Base-by-base conservation (phyloP, 495 filamentous ascomycete species). In the Durotheca rogersii region DNA sequence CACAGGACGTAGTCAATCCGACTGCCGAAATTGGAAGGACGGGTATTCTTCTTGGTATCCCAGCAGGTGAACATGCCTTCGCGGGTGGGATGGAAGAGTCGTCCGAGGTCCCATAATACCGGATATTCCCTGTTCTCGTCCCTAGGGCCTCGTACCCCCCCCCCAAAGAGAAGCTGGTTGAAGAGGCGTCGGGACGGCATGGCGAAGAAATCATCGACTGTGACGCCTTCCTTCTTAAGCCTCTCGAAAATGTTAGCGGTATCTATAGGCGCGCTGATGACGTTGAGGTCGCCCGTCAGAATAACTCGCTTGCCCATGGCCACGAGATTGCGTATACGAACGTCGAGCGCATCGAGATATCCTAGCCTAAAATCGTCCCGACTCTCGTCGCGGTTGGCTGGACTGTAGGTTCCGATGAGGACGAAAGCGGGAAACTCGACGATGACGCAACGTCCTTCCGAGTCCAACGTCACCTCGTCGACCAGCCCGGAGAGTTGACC, bases 401-500 rank as follows among this genome's bases (percentile, higher is more conserved):
- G 93, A 56, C 84, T 86, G 66, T 98, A 97, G 11, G 89, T 78
- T 9, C 92, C 93, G 32, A 98, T 82, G 2, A 98, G 75, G 14
- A 98, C 87, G 60, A 98, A 97, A 9, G 90, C 92, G 1, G 90
- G 89, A 59, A 98, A 96, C 60, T 98, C 93, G 2, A 98, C 77
- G n/a, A 96, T 73, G 4, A 96, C 81, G 58, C 89, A 91, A 30
- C 93, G 84, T 4, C 93, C 93, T 77, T 97, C 92, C 0, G 88
- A 90, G 62, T 97, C 92, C 16, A 97, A 80, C 0, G 74, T 74
- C 16, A 74, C 65, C 18, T 89, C 81, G 67, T 95, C 89, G 17
- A 88, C 67, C 3, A 72, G 64, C 21, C 77, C 74, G 9, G 73
- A 66, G 7, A 94, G 75, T 56, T 95, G 90, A 21, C 75, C 72